Conservation (phyloP, 2,329 filamentous ascomycete species). For the Mollisia scopiformis region DNA sequence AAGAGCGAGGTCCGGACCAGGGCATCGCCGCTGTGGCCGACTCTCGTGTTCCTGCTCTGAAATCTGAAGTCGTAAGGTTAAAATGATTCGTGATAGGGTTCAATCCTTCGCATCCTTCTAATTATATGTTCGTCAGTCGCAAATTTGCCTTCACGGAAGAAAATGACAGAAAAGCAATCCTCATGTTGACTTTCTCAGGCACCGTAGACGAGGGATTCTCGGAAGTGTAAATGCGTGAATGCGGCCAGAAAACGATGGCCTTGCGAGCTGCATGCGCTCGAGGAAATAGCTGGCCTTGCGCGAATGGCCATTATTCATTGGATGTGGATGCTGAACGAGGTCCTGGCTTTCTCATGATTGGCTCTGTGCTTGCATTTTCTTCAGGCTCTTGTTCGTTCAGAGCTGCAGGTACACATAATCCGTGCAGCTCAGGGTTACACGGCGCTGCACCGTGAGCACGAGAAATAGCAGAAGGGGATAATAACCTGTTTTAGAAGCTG, state of each 20-base stretch:
- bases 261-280: not conserved
- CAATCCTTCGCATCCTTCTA: slow-evolving; percentile 1
- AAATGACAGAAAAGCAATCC: not conserved
- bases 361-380: not conserved
- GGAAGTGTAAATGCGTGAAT: too few relatives aligned
- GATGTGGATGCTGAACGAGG: too few relatives aligned
- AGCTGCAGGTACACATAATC: slow-evolving; percentile 9
- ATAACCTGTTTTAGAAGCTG: not conserved
- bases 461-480: slow-evolving; percentile 8
- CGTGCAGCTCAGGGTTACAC: slow-evolving; percentile 9
- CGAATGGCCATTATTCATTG: not conserved
- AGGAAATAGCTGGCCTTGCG: not conserved
- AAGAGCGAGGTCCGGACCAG: not conserved
- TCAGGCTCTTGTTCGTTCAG: not conserved
- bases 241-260: not conserved
- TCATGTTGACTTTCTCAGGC: too few relatives aligned
- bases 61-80: too few relatives aligned
- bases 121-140: not conserved
- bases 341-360: not conserved
- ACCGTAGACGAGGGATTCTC: too few relatives aligned
- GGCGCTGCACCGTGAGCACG: not conserved
- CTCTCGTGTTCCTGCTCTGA: not conserved
- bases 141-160: not conserved
- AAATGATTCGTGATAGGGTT: not conserved
- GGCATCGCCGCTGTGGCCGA: not conserved